phyloP scores from a whole-genome alignment of 345 rosid genomes.

The Citrus mangshanensis region DNA sequence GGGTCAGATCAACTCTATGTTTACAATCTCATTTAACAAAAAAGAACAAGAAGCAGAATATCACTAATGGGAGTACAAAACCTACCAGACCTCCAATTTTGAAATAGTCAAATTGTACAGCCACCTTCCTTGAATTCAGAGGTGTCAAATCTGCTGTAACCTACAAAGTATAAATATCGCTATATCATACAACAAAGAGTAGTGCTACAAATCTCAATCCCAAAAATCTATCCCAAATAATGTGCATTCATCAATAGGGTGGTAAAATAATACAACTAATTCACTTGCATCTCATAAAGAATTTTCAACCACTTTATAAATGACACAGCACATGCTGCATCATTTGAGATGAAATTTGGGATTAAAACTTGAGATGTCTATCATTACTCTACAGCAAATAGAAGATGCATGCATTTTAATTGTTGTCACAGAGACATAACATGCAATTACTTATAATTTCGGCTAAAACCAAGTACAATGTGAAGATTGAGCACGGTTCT shows the following conservation, averaged over 20 bases:
- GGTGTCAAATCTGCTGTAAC: slow-evolving; percentile 89
- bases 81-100: slow-evolving; percentile 80
- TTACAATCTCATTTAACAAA: too few relatives aligned
- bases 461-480: not conserved
- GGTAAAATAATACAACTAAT: too few relatives aligned
- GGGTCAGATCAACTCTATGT: not conserved
- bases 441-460: not conserved
- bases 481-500: not conserved
- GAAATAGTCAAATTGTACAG: slow-evolving; percentile 76
- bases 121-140: slow-evolving; percentile 66
- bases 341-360: too few relatives aligned
- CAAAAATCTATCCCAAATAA: too few relatives aligned
- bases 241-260: too few relatives aligned
- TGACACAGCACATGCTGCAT: too few relatives aligned
- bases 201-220: too few relatives aligned
- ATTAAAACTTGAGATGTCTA: too few relatives aligned
- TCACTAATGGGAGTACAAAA: not conserved
- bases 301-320: too few relatives aligned
- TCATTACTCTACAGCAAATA: not conserved
- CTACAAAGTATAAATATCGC: slow-evolving; percentile 21
- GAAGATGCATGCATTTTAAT: not conserved
- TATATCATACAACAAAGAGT: too few relatives aligned
- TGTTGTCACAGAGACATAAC: not conserved
- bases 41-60: not conserved
- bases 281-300: too few relatives aligned